These are phyloP conservation scores for Pleurotus citrinopileatus DNA, from an alignment of 768 basidiomycete species.

Conservation along the genomic window DNA sequence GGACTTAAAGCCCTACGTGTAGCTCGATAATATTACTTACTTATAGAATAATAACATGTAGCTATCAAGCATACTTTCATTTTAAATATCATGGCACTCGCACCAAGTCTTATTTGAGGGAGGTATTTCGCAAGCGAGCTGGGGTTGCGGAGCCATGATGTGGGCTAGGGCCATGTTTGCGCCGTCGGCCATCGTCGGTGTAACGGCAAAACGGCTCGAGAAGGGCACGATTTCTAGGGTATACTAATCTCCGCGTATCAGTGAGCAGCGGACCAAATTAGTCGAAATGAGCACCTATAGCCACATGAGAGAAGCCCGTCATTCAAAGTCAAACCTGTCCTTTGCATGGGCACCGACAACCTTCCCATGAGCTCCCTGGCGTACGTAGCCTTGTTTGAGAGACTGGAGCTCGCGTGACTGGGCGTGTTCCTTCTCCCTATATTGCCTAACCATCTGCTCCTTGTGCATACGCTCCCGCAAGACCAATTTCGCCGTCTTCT, in stretches of 20 bases:
- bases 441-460: slow-evolving; percentile 34
- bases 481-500: slow-evolving; percentile 46
- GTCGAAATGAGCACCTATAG: neutral
- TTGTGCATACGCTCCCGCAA: slow-evolving; percentile 47
- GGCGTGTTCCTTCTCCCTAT: slow-evolving; percentile 4
- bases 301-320: neutral
- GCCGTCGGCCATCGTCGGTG: no score
- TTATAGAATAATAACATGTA: neutral
- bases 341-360: slow-evolving; percentile 9
- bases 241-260: neutral
- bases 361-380: neutral
- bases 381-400: neutral
- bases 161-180: no score
- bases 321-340: slow-evolving; percentile 11
- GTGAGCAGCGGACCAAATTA: no score
- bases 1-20: neutral
- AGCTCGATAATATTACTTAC: slow-evolving; percentile 1
- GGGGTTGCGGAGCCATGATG: no score
- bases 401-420: slow-evolving; percentile 2
- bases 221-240: no score
- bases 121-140: no score
- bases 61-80: no score
- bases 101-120: no score
- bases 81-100: no score
- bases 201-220: no score